Evolutionary conservation across 1,284 basidiomycete genomes (phyloP).

Genomic region (Amylostereum areolatum): DNA sequence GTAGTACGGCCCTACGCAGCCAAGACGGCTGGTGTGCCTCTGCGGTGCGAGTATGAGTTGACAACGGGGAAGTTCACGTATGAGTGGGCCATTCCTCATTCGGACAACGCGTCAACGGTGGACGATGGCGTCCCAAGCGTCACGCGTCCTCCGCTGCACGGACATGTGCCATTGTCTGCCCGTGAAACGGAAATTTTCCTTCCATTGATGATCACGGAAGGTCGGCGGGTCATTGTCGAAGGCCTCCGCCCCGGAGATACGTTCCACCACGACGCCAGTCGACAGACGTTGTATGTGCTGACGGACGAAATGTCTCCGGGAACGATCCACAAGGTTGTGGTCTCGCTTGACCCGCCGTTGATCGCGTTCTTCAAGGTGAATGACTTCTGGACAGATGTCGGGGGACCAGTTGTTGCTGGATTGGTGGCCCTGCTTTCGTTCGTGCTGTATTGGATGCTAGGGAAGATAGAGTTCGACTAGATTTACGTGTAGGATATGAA

Average conservation of each 20-base stretch:
- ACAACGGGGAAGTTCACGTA: slow-evolving; percentile 58
- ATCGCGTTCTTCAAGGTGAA: slow-evolving; percentile 45
- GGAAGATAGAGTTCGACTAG: too few relatives aligned
- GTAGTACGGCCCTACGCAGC: slow-evolving; percentile 78
- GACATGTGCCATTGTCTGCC: slow-evolving; percentile 35
- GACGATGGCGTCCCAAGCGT: slow-evolving; percentile 14
- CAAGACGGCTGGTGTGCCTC: slow-evolving; percentile 71
- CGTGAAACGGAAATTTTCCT: slow-evolving; percentile 78
- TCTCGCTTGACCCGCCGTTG: slow-evolving; percentile 52
- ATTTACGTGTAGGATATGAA: too few relatives aligned
- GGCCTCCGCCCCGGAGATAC: slow-evolving; percentile 44
- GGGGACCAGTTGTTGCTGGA: slow-evolving; percentile 9
- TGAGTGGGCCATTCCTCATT: slow-evolving; percentile 48
- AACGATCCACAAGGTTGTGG: slow-evolving; percentile 39
- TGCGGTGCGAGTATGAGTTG: slow-evolving; percentile 66
- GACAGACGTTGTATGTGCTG: slow-evolving; percentile 65
- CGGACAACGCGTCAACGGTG: not conserved
- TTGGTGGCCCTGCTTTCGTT: slow-evolving; percentile 3
- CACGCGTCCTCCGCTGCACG: slow-evolving; percentile 30
- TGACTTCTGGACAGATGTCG: slow-evolving; percentile 61
- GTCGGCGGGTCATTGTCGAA: slow-evolving; percentile 49
- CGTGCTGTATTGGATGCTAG: not conserved
- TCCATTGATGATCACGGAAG: slow-evolving; percentile 55
- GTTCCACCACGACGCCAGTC: slow-evolving; percentile 47
- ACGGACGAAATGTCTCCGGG: slow-evolving; percentile 37